Percentiles rank a stretch among this genome's conserved stretches.
These are phyloP conservation scores for Xylaria cubensis DNA, from an alignment of 495 filamentous ascomycete species.

Conservation along the genomic window DNA sequence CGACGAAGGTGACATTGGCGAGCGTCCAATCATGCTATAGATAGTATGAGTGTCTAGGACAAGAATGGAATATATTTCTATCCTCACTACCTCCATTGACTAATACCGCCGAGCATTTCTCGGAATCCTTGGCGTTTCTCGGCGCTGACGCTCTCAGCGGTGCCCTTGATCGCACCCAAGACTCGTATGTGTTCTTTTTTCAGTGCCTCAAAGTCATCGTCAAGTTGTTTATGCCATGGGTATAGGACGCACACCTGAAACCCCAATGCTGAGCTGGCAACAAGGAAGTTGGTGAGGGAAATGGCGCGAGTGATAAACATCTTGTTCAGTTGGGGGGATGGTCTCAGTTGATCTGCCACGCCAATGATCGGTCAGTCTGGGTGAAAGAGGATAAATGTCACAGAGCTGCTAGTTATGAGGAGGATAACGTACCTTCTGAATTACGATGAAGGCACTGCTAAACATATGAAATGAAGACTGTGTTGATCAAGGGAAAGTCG, in stretches of 20 bases:
- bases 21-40: slow-evolving; percentile 24
- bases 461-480: background rate
- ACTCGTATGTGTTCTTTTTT: slow-evolving; percentile 60
- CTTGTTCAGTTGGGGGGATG: slow-evolving; percentile 4
- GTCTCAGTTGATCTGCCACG: slow-evolving; percentile 30
- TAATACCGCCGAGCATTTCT: slow-evolving; percentile 31
- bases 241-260: slow-evolving; percentile 72
- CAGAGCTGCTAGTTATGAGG: background rate
- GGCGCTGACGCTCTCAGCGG: background rate
- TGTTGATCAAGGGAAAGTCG: background rate
- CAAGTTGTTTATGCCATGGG: slow-evolving; percentile 70
- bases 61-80: slow-evolving; percentile 11
- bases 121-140: slow-evolving; percentile 15
- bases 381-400: background rate
- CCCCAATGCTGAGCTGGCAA: slow-evolving; percentile 64
- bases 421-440: slow-evolving; percentile 16
- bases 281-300: slow-evolving; percentile 66
- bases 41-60: slow-evolving; percentile 35
- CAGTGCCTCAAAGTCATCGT: slow-evolving; percentile 63
- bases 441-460: background rate
- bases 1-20: background rate
- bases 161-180: slow-evolving; percentile 38
- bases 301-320: slow-evolving; percentile 55
- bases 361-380: background rate
- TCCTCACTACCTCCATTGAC: slow-evolving; percentile 33